Conservation (phyloP, 345 rosid species). For the Jatropha curcas region DNA sequence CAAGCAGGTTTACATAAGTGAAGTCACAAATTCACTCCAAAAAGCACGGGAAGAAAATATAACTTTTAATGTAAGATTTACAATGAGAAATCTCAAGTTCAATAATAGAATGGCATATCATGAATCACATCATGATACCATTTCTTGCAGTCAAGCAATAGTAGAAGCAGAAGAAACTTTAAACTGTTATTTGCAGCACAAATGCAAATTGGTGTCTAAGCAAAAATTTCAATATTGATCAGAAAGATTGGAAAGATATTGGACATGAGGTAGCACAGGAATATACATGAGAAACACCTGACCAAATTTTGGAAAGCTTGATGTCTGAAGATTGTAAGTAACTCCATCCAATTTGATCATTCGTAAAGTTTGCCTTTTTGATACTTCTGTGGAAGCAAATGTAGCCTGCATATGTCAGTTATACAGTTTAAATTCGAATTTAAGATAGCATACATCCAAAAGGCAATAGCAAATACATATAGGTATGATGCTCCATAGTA, state of each 20-base stretch:
- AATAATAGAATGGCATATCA: neutral
- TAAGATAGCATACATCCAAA: conserved; percentile 1
- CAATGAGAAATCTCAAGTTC: neutral
- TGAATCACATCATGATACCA: neutral
- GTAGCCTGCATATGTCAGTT: conserved; percentile 35
- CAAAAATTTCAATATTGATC: neutral
- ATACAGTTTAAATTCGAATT: conserved; percentile 7
- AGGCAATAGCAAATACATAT: neutral
- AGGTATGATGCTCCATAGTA: neutral
- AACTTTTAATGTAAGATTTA: neutral
- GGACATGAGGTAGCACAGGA: neutral
- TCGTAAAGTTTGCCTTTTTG: conserved; percentile 20
- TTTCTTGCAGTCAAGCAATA: neutral
- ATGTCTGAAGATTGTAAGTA: conserved; percentile 39
- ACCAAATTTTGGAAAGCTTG: conserved; percentile 42
- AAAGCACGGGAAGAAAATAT: neutral
- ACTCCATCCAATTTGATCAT: conserved; percentile 41
- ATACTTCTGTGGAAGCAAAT: conserved; percentile 30
- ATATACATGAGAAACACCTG: conserved; percentile 41
- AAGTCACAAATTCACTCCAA: neutral
- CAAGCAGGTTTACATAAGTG: neutral
- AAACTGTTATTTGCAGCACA: neutral
- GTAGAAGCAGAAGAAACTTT: conserved; percentile 4
- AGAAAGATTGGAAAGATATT: conserved; percentile 2
- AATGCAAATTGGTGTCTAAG: neutral